Conservation (phyloP, 2,329 filamentous ascomycete genomes). For the Paraconiothyrium brasiliense region DNA sequence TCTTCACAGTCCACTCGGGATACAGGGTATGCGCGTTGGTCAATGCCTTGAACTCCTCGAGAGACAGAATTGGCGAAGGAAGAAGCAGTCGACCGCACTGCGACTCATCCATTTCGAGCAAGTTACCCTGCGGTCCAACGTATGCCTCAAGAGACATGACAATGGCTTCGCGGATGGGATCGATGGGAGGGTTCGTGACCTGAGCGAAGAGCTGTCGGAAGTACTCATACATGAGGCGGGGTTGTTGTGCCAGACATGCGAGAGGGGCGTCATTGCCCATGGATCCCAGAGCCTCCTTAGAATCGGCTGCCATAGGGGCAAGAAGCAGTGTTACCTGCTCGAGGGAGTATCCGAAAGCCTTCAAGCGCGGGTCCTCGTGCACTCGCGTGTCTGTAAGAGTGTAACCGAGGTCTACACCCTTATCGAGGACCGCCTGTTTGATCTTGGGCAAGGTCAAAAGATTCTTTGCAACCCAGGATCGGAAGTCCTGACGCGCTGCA, state of each 20-base stretch:
- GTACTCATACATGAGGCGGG: conserved; percentile 91
- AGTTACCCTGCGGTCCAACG: conserved; percentile 92
- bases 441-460: conserved; percentile 83
- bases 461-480: conserved; percentile 85
- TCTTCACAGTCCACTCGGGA: conserved; percentile 85
- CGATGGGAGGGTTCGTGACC: conserved; percentile 97
- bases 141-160: conserved; percentile 99
- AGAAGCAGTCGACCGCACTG: conserved; percentile 88
- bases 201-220: conserved; percentile 98
- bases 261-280: conserved; percentile 98
- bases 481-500: conserved; percentile 86
- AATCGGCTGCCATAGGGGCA: conserved; percentile 95
- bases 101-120: conserved; percentile 89
- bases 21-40: conserved; percentile 78
- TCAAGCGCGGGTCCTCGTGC: conserved; percentile 84
- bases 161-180: conserved; percentile 95
- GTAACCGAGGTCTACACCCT: conserved; percentile 70
- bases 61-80: conserved; percentile 87
- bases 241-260: conserved; percentile 88
- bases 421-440: conserved; percentile 67
- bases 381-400: conserved; percentile 75
- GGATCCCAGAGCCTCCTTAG: conserved; percentile 94
- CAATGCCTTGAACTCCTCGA: conserved; percentile 89
- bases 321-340: conserved; percentile 93
- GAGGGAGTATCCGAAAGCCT: conserved; percentile 91